Percentiles rank a stretch among this genome's conserved stretches.
Evolutionary conservation across 805 yeast genomes (phyloP).

Genomic region (Wickerhamomyces strasburgensis): DNA sequence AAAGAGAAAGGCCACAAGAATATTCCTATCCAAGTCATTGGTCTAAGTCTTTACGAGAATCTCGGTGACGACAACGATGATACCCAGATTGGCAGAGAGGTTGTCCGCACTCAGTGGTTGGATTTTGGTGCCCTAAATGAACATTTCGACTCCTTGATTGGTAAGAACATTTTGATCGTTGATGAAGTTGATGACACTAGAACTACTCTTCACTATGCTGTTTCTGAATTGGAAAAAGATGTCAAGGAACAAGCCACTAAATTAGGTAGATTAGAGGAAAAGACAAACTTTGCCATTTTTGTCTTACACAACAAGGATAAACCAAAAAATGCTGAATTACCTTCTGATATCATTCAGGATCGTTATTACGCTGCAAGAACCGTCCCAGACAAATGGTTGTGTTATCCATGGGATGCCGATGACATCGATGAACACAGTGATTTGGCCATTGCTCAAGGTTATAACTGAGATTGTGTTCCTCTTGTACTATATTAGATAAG

Average conservation of each 20-base stretch:
- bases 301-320: conserved; percentile 83
- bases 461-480: too few relatives aligned
- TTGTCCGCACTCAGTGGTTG: conserved; percentile 85
- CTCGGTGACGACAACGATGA: conserved; percentile 40
- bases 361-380: conserved; percentile 70
- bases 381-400: conserved; percentile 77
- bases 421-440: conserved; percentile 77
- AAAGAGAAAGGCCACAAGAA: conserved; percentile 55
- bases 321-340: conserved; percentile 72
- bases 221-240: conserved; percentile 59
- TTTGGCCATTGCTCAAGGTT: conserved; percentile 62
- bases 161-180: conserved; percentile 75
- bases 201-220: conserved; percentile 82
- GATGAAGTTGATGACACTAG: conserved; percentile 93
- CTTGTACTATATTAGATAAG: too few relatives aligned
- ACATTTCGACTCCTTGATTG: conserved; percentile 72
- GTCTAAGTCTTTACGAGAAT: conserved; percentile 59
- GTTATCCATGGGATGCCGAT: conserved; percentile 85
- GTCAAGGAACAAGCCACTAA: conserved; percentile 55
- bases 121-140: conserved; percentile 69
- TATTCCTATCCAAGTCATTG: conserved; percentile 68
- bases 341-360: conserved; percentile 53
- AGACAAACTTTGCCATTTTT: conserved; percentile 67
- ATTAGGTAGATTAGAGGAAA: conserved; percentile 53
- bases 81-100: conserved; percentile 65